These are phyloP conservation scores for Boletus huronensis DNA, from an alignment of 768 basidiomycete species.

Conservation along the genomic window DNA sequence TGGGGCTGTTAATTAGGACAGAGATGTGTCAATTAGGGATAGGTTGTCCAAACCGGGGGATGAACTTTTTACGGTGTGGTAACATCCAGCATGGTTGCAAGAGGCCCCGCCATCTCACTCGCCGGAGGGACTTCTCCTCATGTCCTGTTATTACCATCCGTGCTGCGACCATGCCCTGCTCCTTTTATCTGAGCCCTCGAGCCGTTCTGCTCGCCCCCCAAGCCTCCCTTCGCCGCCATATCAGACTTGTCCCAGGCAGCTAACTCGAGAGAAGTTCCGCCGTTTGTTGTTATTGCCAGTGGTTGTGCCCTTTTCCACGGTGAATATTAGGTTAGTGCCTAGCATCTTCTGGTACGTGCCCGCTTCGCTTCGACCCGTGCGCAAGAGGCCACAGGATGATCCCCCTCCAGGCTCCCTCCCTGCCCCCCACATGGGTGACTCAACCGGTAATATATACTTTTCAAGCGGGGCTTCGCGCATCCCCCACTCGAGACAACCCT, in stretches of 20 bases:
- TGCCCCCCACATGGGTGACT: conserved; percentile 20
- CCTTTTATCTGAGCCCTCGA: conserved; percentile 29
- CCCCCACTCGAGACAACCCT: conserved; percentile 10
- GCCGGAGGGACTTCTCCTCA: conserved; percentile 24
- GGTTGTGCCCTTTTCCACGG: conserved; percentile 30
- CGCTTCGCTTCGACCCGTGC: conserved; percentile 5
- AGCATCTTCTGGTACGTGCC: conserved; percentile 21
- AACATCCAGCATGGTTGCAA: conserved; percentile 18
- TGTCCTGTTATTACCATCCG: conserved; percentile 22
- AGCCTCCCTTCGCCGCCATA: conserved; percentile 3
- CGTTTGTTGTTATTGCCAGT: conserved; percentile 3
- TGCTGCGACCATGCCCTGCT: conserved; percentile 23
- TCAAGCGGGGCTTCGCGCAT: conserved; percentile 9
- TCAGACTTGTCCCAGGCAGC: conserved; percentile 1
- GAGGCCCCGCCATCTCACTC: conserved; percentile 21
- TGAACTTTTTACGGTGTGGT: conserved; percentile 23
- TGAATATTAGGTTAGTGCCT: conserved; percentile 17
- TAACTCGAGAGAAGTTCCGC: background rate
- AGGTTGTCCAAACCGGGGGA: conserved; percentile 28
- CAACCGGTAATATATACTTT: conserved; percentile 15
- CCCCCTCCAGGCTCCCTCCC: conserved; percentile 8
- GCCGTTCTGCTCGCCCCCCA: conserved; percentile 5
- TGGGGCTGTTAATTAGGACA: conserved; percentile 30
- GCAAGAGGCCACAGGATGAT: conserved; percentile 22
- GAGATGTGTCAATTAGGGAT: conserved; percentile 29